Conservation (phyloP, 345 rosid species). For the Nasturtium officinale region DNA sequence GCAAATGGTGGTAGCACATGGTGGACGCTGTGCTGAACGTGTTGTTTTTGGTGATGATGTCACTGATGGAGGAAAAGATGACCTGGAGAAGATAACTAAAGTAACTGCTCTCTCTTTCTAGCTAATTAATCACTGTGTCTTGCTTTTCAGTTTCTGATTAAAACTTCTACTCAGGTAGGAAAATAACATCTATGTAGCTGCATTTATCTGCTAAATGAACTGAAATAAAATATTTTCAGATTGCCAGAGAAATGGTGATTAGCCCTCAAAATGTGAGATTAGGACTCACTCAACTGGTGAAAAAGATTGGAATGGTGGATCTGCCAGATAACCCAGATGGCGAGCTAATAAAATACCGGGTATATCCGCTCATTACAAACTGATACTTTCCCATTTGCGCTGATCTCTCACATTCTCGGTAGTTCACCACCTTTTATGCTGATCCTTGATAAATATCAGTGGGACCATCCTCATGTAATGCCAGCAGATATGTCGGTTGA, state of each 20-base stretch:
- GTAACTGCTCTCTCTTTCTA: slow-evolving; percentile 44
- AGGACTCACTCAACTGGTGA: slow-evolving; percentile 73
- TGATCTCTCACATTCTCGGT: slow-evolving; percentile 7
- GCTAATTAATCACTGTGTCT: background rate
- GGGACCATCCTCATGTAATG: slow-evolving; percentile 89
- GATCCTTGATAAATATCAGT: slow-evolving; percentile 48
- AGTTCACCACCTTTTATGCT: background rate
- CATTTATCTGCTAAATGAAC: slow-evolving; percentile 4
- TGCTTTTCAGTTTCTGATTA: background rate
- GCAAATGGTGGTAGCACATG: slow-evolving; percentile 99
- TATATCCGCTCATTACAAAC: slow-evolving; percentile 38
- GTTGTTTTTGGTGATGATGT: slow-evolving; percentile 82
- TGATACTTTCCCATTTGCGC: slow-evolving; percentile 7
- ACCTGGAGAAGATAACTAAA: slow-evolving; percentile 86
- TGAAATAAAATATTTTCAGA: slow-evolving; percentile 51
- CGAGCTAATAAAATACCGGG: slow-evolving; percentile 83
- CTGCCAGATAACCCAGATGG: slow-evolving; percentile 73
- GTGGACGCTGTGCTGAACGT: slow-evolving; percentile 92
- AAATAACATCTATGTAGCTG: slow-evolving; percentile 1
- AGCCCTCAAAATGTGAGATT: slow-evolving; percentile 87
- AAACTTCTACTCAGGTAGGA: slow-evolving; percentile 4
- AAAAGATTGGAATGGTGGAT: slow-evolving; percentile 76
- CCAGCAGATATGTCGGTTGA: slow-evolving; percentile 87
- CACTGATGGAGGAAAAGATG: slow-evolving; percentile 96
- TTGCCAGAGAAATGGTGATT: slow-evolving; percentile 97